Conservation (phyloP, 495 filamentous ascomycete genomes). For the Trichocladium uniseriatum region DNA sequence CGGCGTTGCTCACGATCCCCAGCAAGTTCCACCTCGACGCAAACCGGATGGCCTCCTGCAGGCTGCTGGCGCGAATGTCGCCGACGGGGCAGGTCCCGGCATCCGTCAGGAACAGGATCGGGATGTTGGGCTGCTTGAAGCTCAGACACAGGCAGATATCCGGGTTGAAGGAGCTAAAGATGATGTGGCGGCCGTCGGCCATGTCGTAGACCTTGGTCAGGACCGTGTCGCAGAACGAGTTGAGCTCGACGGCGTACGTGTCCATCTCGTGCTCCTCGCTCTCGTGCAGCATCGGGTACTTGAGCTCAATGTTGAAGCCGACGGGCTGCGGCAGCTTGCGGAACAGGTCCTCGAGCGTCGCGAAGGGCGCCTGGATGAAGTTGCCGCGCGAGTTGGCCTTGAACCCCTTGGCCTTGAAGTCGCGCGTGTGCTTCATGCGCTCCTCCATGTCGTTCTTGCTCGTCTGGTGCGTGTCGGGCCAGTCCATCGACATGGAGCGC, state of each 20-base stretch:
- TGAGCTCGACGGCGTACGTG: slow-evolving; percentile 90
- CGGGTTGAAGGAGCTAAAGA: slow-evolving; percentile 95
- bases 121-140: slow-evolving; percentile 93
- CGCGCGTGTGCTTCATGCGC: slow-evolving; percentile 92
- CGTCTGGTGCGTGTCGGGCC: slow-evolving; percentile 11
- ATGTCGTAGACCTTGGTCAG: slow-evolving; percentile 70
- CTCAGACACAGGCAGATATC: slow-evolving; percentile 89
- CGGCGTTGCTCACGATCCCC: slow-evolving; percentile 76
- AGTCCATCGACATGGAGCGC: slow-evolving; percentile 41
- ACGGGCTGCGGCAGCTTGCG: slow-evolving; percentile 66
- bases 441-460: slow-evolving; percentile 58
- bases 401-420: slow-evolving; percentile 81
- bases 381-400: slow-evolving; percentile 91
- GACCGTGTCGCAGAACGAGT: slow-evolving; percentile 92
- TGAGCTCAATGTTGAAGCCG: slow-evolving; percentile 98
- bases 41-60: slow-evolving; percentile 93
- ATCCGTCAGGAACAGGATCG: slow-evolving; percentile 89
- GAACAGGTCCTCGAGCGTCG: slow-evolving; percentile 90
- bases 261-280: slow-evolving; percentile 95
- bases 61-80: slow-evolving; percentile 81
- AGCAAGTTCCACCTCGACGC: slow-evolving; percentile 89
- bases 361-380: slow-evolving; percentile 90
- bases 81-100: slow-evolving; percentile 66
- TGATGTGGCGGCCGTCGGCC: slow-evolving; percentile 65
- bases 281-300: slow-evolving; percentile 97